Evolutionary conservation across 2,329 filamentous ascomycete species (phyloP).

Genomic region (Penicillium janthinellum): DNA sequence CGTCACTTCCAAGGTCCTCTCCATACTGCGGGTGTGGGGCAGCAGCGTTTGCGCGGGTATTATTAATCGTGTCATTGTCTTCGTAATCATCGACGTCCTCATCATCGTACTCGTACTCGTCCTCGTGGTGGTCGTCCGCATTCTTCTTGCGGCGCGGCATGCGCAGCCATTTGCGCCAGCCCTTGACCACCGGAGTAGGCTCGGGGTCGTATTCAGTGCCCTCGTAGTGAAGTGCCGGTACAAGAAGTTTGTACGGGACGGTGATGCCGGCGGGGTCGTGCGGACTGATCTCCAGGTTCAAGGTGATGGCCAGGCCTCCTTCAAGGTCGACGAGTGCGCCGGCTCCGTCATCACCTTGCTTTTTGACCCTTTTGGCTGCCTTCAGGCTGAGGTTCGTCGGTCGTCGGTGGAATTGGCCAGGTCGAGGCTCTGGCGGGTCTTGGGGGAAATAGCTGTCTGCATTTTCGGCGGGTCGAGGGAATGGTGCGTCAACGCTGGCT

Average conservation of each 20-base stretch:
- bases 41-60: slow-evolving; percentile 29
- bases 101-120: slow-evolving; percentile 17
- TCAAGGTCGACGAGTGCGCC: slow-evolving; percentile 71
- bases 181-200: slow-evolving; percentile 38
- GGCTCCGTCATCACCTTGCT: slow-evolving; percentile 53
- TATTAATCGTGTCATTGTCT: slow-evolving; percentile 27
- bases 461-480: slow-evolving; percentile 31
- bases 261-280: slow-evolving; percentile 87
- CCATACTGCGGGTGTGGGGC: slow-evolving; percentile 24
- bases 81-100: slow-evolving; percentile 27
- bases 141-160: slow-evolving; percentile 33
- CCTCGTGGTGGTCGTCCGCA: slow-evolving; percentile 19
- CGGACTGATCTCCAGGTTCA: slow-evolving; percentile 87
- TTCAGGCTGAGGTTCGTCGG: slow-evolving; percentile 69
- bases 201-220: slow-evolving; percentile 44
- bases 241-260: slow-evolving; percentile 79
- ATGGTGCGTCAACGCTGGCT: slow-evolving; percentile 40
- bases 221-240: slow-evolving; percentile 70
- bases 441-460: slow-evolving; percentile 39
- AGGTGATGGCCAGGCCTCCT: slow-evolving; percentile 78
- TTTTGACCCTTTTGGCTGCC: slow-evolving; percentile 59
- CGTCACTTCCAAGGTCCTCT: slow-evolving; percentile 27
- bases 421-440: slow-evolving; percentile 29
- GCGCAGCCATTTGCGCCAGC: slow-evolving; percentile 44
- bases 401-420: slow-evolving; percentile 63